Conservation (phyloP, 305 asterid genomes). For the Solanum aculeatissimum region DNA sequence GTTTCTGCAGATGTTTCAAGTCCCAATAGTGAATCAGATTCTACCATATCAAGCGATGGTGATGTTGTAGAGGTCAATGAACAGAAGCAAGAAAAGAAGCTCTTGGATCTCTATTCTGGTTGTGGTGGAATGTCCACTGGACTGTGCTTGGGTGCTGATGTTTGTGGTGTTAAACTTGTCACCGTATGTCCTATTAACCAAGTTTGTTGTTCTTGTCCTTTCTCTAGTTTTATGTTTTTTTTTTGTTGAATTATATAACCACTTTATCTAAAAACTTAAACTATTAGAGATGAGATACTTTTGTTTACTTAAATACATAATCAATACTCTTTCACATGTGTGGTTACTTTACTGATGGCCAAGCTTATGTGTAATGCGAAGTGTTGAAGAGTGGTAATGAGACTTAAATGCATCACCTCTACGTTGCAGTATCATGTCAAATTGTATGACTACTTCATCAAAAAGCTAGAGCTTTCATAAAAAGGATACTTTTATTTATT, state of each 20-base stretch:
- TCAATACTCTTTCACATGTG: background rate
- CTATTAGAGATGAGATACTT: background rate
- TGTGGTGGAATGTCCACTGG: slow-evolving; percentile 92
- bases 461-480: background rate
- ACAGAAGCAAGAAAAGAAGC: slow-evolving; percentile 16
- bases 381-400: background rate
- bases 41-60: slow-evolving; percentile 37
- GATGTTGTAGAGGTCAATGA: slow-evolving; percentile 10
- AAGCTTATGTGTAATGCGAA: background rate
- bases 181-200: slow-evolving; percentile 24
- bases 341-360: background rate
- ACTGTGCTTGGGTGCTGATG: slow-evolving; percentile 59
- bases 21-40: slow-evolving; percentile 27
- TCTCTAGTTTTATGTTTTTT: background rate
- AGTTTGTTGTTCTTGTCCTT: background rate
- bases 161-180: slow-evolving; percentile 43
- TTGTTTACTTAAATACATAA: background rate
- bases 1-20: slow-evolving; percentile 18
- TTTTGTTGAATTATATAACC: background rate
- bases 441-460: background rate
- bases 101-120: slow-evolving; percentile 64
- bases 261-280: background rate
- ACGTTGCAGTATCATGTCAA: background rate
- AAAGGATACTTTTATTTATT: background rate
- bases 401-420: background rate